Base-by-base conservation (phyloP, 1,284 basidiomycete species). In the Laetiporus sulphureus region DNA sequence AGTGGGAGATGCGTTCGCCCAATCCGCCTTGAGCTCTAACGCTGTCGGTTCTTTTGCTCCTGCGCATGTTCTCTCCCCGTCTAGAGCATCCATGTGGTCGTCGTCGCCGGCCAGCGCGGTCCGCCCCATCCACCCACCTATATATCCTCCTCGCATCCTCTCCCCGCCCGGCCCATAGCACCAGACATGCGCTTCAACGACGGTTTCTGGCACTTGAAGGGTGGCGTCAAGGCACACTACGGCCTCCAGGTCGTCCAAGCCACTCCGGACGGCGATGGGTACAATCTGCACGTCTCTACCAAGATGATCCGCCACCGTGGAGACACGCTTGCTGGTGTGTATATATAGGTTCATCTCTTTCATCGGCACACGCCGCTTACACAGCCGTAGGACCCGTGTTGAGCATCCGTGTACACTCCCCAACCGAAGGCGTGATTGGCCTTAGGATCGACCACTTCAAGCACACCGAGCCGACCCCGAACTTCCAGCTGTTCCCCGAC, bases 171-270 rank as follows among this genome's bases (percentile, higher is more conserved):
- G 16, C 21, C 16, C 22, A 23, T 10, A 11, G 8, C 12, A 18
- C 23, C 21, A 46, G 36, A 16, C 27, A 66, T 65, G 62, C 57
- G 60, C 21, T 64, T 66, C 59, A 67, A 63, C 56, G 77, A 86
- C 63, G 81, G 83, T 16, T 79, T 85, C 47, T 83, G 79, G 79
- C 65, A 79, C 19, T 61, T 83, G 50, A 77, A 80, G 50, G 71
- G 75, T 45, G 79, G 76, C 34, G 75, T 83, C 40, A 83, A 79
- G 54, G 66, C 76, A 3, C 71, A 67, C 50, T 75, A 74, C 49
- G 78, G 72, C 27, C 61, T 80, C 19, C 72, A 79, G 53, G 73
- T 75, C 39, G 67, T 72, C 20, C 66, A 74, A 43, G 59, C 61
- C 7, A 64, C 63, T 22, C 56, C 62, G 16, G 67, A 73, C 22